Base-by-base conservation (phyloP, 2,329 filamentous ascomycete species). In the Neoscytalidium dimidiatum region DNA sequence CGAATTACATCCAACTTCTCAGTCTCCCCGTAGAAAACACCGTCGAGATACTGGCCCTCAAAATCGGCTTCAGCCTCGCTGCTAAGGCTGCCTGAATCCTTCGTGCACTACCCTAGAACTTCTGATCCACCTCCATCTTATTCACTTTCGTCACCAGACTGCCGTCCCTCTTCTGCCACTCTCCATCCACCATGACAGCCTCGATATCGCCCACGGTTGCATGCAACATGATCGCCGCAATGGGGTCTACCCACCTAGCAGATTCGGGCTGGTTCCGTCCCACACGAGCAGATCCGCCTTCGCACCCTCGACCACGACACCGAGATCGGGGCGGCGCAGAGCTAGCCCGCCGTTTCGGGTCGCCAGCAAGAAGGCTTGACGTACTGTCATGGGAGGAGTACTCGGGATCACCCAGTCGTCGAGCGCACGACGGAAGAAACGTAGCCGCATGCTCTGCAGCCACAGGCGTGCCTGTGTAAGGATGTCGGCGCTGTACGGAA, bases 151-250 rank as follows among this genome's bases (percentile, higher is more conserved):
- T 68, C 0, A 72, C 68, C 13, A 83, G 67, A 61, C 67, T 70
- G 71, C 81, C 75, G 13, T 82, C 77, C 6, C 76, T 72, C 75
- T 86, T 87, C 48, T 73, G 70, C 53, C 82, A 85, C 64, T 76
- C 71, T 0, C 84, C 85, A 62, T 81, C 79, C 0, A 86, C 80
- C 11, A 85, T 66, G 0, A 86, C 85, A 58, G 83, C 76, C 61
- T 80, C 71, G 21, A 87, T 75, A 65, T 87, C 84, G 0, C 81
- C 84, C 4, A 84, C 79, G 61, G 79, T 83, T 0, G 84, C 79
- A 65, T 87, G 85, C 43, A 88, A 72, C 29, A 88, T 80, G 0
- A 88, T 76, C 0, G 85, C 85, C 0, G 85, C 85, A 4, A 88
- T 78, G 0, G 84, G 83, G 64, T 87, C 84, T 5, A 67, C 74